phyloP scores from a whole-genome alignment of 768 basidiomycete genomes.

The Leccinum broughii region DNA sequence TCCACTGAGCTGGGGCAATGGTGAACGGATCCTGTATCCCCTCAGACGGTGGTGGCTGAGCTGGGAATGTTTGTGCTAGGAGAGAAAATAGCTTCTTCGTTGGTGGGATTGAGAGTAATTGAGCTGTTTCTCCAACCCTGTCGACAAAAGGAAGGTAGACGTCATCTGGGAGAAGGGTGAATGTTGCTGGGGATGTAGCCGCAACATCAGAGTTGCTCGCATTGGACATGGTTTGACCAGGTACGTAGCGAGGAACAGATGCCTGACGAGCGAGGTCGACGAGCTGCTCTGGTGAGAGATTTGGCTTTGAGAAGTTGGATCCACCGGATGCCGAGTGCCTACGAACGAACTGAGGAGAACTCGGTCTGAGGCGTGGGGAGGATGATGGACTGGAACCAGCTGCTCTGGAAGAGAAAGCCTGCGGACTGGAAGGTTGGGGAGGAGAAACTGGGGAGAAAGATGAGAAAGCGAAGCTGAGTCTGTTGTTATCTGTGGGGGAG shows the following conservation, averaged over 20 bases:
- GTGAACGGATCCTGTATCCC: constrained; percentile 37
- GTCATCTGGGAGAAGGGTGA: constrained; percentile 74
- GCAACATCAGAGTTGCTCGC: constrained; percentile 1
- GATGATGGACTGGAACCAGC: constrained; percentile 34
- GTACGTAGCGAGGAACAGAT: constrained; percentile 40
- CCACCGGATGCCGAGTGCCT: constrained; percentile 35
- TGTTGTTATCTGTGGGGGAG: constrained; percentile 27
- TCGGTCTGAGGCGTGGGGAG: constrained; percentile 49
- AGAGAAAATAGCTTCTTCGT: constrained; percentile 72
- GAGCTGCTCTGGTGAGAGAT: constrained; percentile 71
- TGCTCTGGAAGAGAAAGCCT: constrained; percentile 33
- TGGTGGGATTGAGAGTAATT: constrained; percentile 63
- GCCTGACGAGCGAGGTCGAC: constrained; percentile 70
- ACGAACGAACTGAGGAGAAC: constrained; percentile 42
- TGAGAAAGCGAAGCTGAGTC: constrained; percentile 66
- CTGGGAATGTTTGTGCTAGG: constrained; percentile 68
- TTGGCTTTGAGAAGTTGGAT: constrained; percentile 43
- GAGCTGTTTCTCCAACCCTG: constrained; percentile 70
- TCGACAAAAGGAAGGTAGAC: constrained; percentile 87
- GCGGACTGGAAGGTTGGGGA: constrained; percentile 27
- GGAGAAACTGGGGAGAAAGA: constrained; percentile 48
- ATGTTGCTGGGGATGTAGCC: constrained; percentile 47
- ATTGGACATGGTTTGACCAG: constrained; percentile 5
- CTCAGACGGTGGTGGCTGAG: constrained; percentile 27
- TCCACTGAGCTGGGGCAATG: constrained; percentile 68